These are phyloP conservation scores for Bruguiera gymnorhiza DNA, from an alignment of 345 rosid genomes.

Conservation along the genomic window DNA sequence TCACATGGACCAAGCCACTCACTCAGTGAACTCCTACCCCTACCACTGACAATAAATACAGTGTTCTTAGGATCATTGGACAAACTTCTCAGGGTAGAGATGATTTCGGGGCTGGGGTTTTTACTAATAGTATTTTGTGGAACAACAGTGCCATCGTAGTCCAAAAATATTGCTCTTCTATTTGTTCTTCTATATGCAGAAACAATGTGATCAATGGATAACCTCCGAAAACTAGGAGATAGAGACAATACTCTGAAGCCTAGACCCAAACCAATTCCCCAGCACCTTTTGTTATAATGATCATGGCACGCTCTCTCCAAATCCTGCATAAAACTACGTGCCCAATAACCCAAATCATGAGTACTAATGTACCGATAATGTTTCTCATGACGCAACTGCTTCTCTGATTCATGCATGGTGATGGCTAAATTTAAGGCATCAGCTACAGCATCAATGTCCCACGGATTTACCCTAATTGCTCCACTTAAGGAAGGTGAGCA, in stretches of 20 bases:
- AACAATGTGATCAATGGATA: constrained; percentile 56
- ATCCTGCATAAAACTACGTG: constrained; percentile 66
- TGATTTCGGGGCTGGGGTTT: constrained; percentile 55
- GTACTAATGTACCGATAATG: constrained; percentile 70
- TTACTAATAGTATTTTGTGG: constrained; percentile 57
- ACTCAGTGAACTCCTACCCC: constrained; percentile 55
- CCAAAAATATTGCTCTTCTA: constrained; percentile 74
- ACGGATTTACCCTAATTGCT: constrained; percentile 79
- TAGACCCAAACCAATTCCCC: constrained; percentile 77
- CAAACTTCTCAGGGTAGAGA: constrained; percentile 49
- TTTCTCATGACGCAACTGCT: constrained; percentile 69
- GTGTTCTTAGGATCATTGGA: constrained; percentile 66
- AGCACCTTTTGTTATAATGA: constrained; percentile 70
- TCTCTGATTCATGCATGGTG: constrained; percentile 58
- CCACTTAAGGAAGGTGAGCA: constrained; percentile 88
- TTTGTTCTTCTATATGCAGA: constrained; percentile 52
- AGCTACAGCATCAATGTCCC: constrained; percentile 74
- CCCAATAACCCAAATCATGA: constrained; percentile 79
- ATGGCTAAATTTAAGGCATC: constrained; percentile 57
- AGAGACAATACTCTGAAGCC: constrained; percentile 68
- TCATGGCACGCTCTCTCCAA: constrained; percentile 67
- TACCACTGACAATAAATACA: constrained; percentile 69
- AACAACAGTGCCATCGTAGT: constrained; percentile 73
- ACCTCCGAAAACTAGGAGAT: constrained; percentile 65
- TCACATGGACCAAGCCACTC: constrained; percentile 73